Conservation (phyloP, 495 filamentous ascomycete genomes). For the Lepraria neglecta region DNA sequence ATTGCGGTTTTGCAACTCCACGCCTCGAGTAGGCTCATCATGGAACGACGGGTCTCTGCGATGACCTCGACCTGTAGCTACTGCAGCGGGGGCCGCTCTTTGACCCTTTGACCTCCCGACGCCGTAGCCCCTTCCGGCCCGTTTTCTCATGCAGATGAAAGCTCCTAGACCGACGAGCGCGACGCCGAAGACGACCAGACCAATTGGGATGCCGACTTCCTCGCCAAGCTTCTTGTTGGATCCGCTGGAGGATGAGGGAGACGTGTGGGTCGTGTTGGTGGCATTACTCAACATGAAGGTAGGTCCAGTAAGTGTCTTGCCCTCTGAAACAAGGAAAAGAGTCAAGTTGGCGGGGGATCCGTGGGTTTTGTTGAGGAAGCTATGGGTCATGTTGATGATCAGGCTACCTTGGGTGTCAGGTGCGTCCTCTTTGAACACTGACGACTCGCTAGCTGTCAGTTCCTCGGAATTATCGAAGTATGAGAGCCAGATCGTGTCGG, state of each 20-base stretch:
- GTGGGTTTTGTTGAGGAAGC: constrained; percentile 7
- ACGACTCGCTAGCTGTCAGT: neutral
- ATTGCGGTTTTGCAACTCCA: constrained; percentile 22
- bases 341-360: constrained; percentile 12
- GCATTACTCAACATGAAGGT: constrained; percentile 5
- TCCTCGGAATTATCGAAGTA: neutral
- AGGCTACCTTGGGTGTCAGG: constrained; percentile 10
- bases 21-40: constrained; percentile 22
- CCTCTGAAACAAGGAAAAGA: constrained; percentile 7
- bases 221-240: constrained; percentile 21
- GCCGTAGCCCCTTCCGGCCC: constrained; percentile 19
- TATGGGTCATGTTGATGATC: constrained; percentile 13
- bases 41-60: constrained; percentile 20
- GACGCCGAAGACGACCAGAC: constrained; percentile 19
- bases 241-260: neutral
- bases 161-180: neutral
- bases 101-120: constrained; percentile 3
- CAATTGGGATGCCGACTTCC: constrained; percentile 25
- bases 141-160: constrained; percentile 31
- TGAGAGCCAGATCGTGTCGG: constrained; percentile 13
- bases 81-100: neutral
- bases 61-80: constrained; percentile 8
- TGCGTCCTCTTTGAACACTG: neutral
- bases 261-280: neutral
- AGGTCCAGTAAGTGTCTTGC: constrained; percentile 1